A percentile compares a stretch with the other conserved stretches of the same genome.
These are phyloP conservation scores for Dryadomyces quercus-mongolicae DNA, from an alignment of 2,329 filamentous ascomycete genomes.

Conservation along the genomic window DNA sequence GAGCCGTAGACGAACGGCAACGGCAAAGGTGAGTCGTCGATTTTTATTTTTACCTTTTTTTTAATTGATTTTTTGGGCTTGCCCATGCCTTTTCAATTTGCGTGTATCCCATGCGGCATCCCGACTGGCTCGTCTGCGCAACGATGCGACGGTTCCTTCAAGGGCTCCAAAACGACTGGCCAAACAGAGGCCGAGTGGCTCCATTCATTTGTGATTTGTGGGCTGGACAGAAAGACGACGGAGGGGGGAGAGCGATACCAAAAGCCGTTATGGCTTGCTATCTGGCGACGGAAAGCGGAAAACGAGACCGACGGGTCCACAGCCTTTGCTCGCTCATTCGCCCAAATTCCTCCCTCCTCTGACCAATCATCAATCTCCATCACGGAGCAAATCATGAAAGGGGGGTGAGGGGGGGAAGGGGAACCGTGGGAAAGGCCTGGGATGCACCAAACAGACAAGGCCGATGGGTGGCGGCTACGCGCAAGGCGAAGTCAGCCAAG, in stretches of 20 bases:
- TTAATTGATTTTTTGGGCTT: background rate
- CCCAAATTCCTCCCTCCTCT: slow-evolving; percentile 9
- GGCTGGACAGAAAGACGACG: background rate
- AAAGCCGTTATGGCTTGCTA: too few relatives aligned
- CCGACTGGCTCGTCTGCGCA: background rate
- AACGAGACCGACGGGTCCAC: background rate
- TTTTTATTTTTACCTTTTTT: background rate
- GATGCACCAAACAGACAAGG: background rate
- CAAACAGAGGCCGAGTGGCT: background rate
- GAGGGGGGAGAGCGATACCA: background rate
- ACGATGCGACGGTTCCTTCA: background rate
- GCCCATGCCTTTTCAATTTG: background rate
- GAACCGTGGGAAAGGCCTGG: background rate
- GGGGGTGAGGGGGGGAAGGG: background rate
- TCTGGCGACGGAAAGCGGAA: background rate
- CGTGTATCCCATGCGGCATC: background rate
- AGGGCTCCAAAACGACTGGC: slow-evolving; percentile 1
- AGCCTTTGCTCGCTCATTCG: slow-evolving; percentile 12
- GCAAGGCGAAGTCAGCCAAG: slow-evolving; percentile 2
- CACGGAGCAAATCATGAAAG: slow-evolving; percentile 9
- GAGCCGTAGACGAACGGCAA: background rate
- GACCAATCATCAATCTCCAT: slow-evolving; percentile 16
- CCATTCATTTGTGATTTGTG: slow-evolving; percentile 3
- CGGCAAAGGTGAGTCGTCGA: background rate
- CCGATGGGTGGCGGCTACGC: background rate